Evolutionary conservation across 2,329 filamentous ascomycete genomes (phyloP).

Genomic region (Diplodia mutila): DNA sequence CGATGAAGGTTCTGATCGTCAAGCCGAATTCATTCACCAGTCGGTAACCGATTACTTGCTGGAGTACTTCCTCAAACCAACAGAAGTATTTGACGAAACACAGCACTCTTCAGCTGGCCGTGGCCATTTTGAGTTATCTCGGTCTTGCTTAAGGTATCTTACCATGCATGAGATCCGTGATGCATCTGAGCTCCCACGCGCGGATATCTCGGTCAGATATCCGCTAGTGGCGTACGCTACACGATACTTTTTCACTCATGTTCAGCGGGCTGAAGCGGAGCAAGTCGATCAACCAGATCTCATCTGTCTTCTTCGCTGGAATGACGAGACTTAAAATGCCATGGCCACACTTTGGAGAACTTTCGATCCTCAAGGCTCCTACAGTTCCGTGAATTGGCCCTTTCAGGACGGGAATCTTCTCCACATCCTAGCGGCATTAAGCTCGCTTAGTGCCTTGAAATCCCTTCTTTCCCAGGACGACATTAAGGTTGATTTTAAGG

Average conservation of each 20-base stretch:
- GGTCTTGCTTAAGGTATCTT: not conserved
- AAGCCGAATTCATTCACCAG: conserved; percentile 31
- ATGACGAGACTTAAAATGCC: not conserved
- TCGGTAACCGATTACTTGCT: conserved; percentile 29
- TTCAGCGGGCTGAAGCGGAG: not conserved
- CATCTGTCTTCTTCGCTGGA: not conserved
- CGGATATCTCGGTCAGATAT: not conserved
- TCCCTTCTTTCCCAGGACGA: not conserved
- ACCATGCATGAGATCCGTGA: not conserved
- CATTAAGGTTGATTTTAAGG: not conserved
- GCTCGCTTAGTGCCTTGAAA: not conserved
- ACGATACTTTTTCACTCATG: not conserved
- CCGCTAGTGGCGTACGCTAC: not conserved
- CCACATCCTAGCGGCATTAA: not conserved
- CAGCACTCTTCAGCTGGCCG: not conserved
- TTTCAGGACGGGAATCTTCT: not conserved
- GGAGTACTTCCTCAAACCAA: not conserved
- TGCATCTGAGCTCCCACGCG: not conserved
- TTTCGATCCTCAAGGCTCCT: not conserved
- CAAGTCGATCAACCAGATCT: not conserved
- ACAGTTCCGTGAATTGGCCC: not conserved
- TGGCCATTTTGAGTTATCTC: not conserved
- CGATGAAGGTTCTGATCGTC: conserved; percentile 27
- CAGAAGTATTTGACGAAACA: not conserved
- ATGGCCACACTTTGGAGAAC: not conserved